Percentiles rank a stretch among this genome's conserved stretches.
These are phyloP conservation scores for Zygosaccharomyces sapae DNA, from an alignment of 1,139 yeast species.

Conservation along the genomic window DNA sequence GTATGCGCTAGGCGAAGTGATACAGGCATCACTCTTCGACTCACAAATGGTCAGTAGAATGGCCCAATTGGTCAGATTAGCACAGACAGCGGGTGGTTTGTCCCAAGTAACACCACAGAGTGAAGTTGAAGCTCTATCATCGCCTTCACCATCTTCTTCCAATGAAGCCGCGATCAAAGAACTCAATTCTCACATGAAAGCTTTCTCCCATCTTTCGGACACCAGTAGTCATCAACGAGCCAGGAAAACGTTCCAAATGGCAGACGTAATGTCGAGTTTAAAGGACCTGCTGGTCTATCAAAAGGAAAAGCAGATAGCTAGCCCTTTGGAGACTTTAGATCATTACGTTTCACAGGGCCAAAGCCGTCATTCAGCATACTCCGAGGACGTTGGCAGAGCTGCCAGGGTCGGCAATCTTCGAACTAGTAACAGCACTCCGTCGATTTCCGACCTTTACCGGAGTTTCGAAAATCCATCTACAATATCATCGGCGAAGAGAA, in stretches of 20 bases:
- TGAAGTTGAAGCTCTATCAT: not conserved
- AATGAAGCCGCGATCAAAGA: constrained; percentile 25
- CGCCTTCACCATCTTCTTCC: not conserved
- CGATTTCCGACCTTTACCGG: too few relatives aligned
- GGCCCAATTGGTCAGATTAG: constrained; percentile 46
- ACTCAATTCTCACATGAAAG: constrained; percentile 38
- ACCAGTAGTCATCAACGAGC: constrained; percentile 64
- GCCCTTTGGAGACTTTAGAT: constrained; percentile 28
- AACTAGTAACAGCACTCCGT: too few relatives aligned
- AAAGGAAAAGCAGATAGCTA: constrained; percentile 20
- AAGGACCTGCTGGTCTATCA: constrained; percentile 20
- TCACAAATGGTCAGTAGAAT: constrained; percentile 17
- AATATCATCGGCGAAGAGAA: too few relatives aligned
- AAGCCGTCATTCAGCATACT: not conserved
- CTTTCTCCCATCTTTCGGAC: constrained; percentile 42
- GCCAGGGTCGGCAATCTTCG: too few relatives aligned
- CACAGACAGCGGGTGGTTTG: constrained; percentile 53
- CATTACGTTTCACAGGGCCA: constrained; percentile 15
- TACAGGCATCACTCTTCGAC: constrained; percentile 27
- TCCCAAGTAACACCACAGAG: constrained; percentile 35
- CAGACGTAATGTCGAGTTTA: constrained; percentile 44
- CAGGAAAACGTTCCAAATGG: constrained; percentile 65
- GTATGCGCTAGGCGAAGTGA: constrained; percentile 37
- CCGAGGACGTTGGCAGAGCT: not conserved
- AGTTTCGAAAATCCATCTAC: too few relatives aligned